Base-by-base conservation (phyloP, 2,329 filamentous ascomycete species). In the Arthroderma uncinatum region DNA sequence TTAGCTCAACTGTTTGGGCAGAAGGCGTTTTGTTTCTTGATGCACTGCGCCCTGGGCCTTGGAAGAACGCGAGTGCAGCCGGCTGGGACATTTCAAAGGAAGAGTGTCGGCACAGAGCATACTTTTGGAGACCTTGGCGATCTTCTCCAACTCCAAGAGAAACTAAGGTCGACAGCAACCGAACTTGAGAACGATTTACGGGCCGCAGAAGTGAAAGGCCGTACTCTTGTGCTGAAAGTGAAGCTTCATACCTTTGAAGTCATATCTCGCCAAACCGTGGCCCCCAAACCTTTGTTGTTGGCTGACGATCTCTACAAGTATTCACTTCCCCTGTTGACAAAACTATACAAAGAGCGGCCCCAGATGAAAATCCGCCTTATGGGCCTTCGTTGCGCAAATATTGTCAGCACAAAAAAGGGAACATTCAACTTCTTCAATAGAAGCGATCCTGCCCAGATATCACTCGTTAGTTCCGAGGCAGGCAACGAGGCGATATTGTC, bases 191-290 rank as follows among this genome's bases (percentile, higher is more conserved):
- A 87, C 62, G 92, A 97, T 65, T 78, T 97, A 74, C 78, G 79
- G 58, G 81, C 83, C 25, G 89, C 88, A 1, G 82, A 88, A 62
- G 89, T 88, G 72, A 95, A 92, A 70, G 92, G 92, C 0, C 82
- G 89, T n/a, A 97, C 92, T 0, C 74, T 98, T 1, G 89, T 89
- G 21, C 75, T 98, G 36, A 98, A 98, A 70, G 80, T 96, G 62
- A 98, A 98, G 69, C 75, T 97, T 6, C 89, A 96, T 68, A 95
- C 90, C 0, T 98, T 92, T 65, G 91, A 97, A 70, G 87, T 96
- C 19, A 80, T 89, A 54, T 95, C 91, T 0, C 79, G 93, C 33
- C 93, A 98, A 68, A 80, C 82, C 4, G 82, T 87, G 2, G 80
- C 85, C 1, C 85, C 88, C 0, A 86, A 84, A 62, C 83, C 90